phyloP scores from a whole-genome alignment of 306 rosid species.

The Trifolium dubium region DNA sequence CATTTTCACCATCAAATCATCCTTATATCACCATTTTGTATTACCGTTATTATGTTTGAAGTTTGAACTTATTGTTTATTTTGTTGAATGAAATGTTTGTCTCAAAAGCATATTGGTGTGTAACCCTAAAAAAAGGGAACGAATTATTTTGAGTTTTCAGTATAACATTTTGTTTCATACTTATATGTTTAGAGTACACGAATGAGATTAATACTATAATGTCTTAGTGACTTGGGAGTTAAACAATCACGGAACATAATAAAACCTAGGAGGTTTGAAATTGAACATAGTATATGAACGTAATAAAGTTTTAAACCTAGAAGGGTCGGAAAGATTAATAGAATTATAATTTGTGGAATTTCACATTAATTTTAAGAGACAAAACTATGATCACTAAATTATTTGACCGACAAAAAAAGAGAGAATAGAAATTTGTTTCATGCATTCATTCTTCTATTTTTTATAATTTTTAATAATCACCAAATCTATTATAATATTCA shows the following conservation, averaged over 20 bases:
- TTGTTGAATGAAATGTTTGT: conserved; percentile 33
- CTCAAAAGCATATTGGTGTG: neutral
- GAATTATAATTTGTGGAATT: too few relatives aligned
- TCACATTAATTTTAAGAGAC: too few relatives aligned
- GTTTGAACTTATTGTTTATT: neutral
- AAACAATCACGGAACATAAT: neutral
- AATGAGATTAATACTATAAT: neutral
- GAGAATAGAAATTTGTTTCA: too few relatives aligned
- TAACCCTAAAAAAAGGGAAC: neutral
- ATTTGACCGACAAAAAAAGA: too few relatives aligned
- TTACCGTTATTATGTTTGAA: neutral
- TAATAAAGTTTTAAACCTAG: neutral
- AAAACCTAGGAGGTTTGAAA: neutral
- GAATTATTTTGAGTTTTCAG: neutral
- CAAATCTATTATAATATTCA: too few relatives aligned
- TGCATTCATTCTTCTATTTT: too few relatives aligned
- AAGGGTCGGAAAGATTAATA: neutral
- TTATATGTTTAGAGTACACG: neutral
- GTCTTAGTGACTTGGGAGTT: neutral
- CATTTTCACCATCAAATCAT: neutral
- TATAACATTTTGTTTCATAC: neutral
- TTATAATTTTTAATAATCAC: too few relatives aligned
- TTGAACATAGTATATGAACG: neutral
- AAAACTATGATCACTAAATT: too few relatives aligned
- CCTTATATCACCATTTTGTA: neutral